Percentiles rank a stretch among this genome's conserved stretches.
Conservation (phyloP, 208 protist genomes). For the Hexamita inflata region DNA sequence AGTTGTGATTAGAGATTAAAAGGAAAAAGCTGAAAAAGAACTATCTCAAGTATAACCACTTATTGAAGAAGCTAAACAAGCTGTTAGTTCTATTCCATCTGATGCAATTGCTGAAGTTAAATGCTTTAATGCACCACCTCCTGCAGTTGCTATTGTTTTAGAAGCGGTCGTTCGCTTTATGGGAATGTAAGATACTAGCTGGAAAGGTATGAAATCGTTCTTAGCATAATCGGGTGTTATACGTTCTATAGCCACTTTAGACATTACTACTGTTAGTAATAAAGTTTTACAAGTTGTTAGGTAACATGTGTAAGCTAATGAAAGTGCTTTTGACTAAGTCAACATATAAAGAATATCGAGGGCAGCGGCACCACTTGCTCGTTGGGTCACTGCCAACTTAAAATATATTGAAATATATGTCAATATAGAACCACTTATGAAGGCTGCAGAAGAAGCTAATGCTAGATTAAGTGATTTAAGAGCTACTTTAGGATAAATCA, state of each 20-base stretch:
- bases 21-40: neutral
- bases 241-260: slow-evolving; percentile 1
- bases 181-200: neutral
- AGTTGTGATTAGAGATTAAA: neutral
- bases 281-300: neutral
- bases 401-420: neutral
- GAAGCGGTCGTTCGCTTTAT: slow-evolving; percentile 3
- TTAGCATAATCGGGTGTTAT: neutral
- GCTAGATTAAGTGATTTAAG: neutral
- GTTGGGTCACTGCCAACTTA: neutral
- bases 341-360: neutral
- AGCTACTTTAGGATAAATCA: neutral
- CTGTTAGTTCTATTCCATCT: neutral
- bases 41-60: neutral
- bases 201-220: slow-evolving; percentile 20
- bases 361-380: slow-evolving; percentile 15
- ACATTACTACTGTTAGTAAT: neutral
- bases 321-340: neutral
- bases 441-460: neutral
- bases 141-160: slow-evolving; percentile 3
- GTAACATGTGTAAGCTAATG: neutral
- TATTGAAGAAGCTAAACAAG: slow-evolving; percentile 9
- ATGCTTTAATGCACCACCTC: neutral
- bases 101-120: slow-evolving; percentile 15
- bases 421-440: slow-evolving; percentile 24